phyloP scores from a whole-genome alignment of 306 rosid genomes.

The Pyrus communis region DNA sequence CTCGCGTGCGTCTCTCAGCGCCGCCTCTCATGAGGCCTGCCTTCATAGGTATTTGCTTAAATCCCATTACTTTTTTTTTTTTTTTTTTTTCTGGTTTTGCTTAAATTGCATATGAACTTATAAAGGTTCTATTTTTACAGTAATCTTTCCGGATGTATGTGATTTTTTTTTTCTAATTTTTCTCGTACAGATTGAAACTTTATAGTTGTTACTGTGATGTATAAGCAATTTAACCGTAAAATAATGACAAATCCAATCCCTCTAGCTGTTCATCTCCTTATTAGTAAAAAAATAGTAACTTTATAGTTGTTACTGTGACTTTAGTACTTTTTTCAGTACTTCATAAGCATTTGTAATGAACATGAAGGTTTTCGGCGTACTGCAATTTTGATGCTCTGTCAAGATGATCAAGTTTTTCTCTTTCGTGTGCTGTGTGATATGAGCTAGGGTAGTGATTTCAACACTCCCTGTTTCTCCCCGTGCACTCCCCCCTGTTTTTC shows the following conservation, averaged over 20 bases:
- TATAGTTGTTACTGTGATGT: background rate
- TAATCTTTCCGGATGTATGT: background rate
- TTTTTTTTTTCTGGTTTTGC: background rate
- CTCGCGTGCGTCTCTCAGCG: constrained; percentile 41
- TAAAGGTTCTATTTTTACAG: background rate
- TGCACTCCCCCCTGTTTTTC: background rate
- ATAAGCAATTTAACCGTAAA: background rate
- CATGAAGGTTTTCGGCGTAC: background rate
- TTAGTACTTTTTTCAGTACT: background rate
- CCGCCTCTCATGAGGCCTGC: constrained; percentile 49
- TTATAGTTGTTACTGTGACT: too few relatives aligned
- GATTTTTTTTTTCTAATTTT: background rate
- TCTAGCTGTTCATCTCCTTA: background rate
- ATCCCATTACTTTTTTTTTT: background rate
- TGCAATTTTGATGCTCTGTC: background rate
- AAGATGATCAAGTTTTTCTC: background rate
- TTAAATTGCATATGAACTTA: background rate
- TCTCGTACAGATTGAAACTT: background rate
- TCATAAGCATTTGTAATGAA: background rate
- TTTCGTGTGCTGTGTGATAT: background rate
- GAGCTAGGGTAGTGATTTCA: background rate
- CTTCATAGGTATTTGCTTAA: constrained; percentile 57
- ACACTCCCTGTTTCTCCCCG: background rate
- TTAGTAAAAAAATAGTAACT: background rate
- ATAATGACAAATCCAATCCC: background rate